Evolutionary conservation across 2,329 filamentous ascomycete genomes (phyloP).

Genomic region (Aspergillus flavus): DNA sequence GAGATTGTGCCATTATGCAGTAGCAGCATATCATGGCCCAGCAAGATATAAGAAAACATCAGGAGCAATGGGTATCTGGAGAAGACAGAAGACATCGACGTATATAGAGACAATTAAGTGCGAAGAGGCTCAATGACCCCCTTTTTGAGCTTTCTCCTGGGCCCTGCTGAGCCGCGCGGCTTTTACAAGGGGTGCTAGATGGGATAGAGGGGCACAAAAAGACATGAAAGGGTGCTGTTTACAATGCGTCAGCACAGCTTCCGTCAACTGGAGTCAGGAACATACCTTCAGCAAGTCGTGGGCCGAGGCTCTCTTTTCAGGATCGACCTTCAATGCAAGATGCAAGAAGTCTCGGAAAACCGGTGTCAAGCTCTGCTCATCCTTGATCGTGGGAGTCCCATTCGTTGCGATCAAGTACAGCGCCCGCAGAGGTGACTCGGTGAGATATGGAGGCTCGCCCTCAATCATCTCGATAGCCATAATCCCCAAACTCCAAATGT

Average conservation of each 20-base stretch:
- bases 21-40: constrained; percentile 21
- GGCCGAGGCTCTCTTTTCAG: constrained; percentile 92
- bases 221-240: constrained; percentile 78
- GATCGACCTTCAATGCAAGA: constrained; percentile 93
- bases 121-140: constrained; percentile 31
- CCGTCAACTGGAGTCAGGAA: constrained; percentile 19
- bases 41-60: constrained; percentile 22
- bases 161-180: constrained; percentile 82
- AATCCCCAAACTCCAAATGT: constrained; percentile 98
- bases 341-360: constrained; percentile 90
- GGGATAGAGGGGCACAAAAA: constrained; percentile 70
- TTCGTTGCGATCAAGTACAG: constrained; percentile 97
- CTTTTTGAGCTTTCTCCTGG: constrained; percentile 79
- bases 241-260: constrained; percentile 19
- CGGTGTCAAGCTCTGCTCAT: constrained; percentile 77
- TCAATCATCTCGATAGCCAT: constrained; percentile 99
- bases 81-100: constrained; percentile 33
- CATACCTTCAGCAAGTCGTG: constrained; percentile 90
- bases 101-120: constrained; percentile 28
- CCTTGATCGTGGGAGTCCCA: constrained; percentile 92
- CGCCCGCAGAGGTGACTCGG: constrained; percentile 88
- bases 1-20: constrained; percentile 22
- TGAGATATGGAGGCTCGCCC: constrained; percentile 94
- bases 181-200: constrained; percentile 82
- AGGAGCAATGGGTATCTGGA: constrained; percentile 30